Base-by-base conservation (phyloP, 805 yeast species). In the Isabelozyma rhagii region DNA sequence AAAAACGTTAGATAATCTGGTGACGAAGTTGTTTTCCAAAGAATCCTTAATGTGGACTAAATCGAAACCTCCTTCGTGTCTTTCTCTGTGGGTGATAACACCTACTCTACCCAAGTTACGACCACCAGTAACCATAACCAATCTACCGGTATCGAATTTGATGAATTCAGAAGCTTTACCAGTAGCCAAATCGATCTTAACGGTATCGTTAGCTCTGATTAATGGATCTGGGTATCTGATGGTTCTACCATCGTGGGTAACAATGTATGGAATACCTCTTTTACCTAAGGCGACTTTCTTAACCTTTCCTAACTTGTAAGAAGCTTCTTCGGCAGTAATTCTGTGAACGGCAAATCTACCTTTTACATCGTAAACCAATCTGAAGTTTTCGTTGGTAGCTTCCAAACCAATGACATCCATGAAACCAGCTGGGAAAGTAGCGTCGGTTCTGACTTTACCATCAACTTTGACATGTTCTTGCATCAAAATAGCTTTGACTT, bases 311-410 rank as follows among this genome's bases (percentile, higher is more conserved):
- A 93, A 87, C 82, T 93, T 93, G 94, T 94, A 93, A 64, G 92
- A 76, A 69, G 97, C 97, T 84, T 93, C 99, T 80, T 93, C 98
- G 64, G 90, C 94, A 64, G 97, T 89, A 81, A 93, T 93, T 83
- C 99, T 91, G 96, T 93, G 99, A 70, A 93, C 96, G 71, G 99
- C 94, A 70, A 92, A 93, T 83, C 97, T 92, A 80, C 98, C 99
- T 84, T 93, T 93, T 75, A 90, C 85, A 75, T 93, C 99, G 85
- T 91, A 93, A 71, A 93, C 87, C 74, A 93, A 88, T 84, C 99
- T 92, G 90, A 93, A 93, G 93, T 93, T 87, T 83, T 93, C 99
- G 79, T 91, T 90, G 79, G 99, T 93, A 74, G 96, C 97, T 75
- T 93, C 98, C 71, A 93, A 82, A 63, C 96, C 66, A 80, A 93